A percentile compares a stretch with the other conserved stretches of the same genome.
These are phyloP conservation scores for Hagleromyces aurorensis DNA, from an alignment of 805 yeast species.

Conservation along the genomic window DNA sequence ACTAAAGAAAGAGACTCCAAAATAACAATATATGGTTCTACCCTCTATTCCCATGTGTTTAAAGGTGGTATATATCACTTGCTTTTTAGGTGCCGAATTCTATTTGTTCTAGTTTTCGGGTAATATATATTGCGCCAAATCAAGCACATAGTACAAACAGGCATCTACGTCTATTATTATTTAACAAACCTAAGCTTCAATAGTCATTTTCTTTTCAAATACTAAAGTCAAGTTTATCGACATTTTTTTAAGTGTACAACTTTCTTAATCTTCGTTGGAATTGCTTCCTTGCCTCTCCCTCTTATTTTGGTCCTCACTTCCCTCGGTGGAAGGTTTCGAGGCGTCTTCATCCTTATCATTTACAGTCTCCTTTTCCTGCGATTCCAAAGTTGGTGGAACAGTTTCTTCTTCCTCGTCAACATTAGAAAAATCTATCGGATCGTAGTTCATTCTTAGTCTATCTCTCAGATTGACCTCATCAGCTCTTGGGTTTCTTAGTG, in stretches of 20 bases:
- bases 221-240: no score
- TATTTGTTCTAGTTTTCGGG: background rate
- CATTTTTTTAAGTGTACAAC: no score
- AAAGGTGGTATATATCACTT: no score
- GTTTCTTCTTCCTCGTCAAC: slow-evolving; percentile 28
- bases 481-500: slow-evolving; percentile 56
- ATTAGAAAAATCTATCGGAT: slow-evolving; percentile 55
- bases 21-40: no score
- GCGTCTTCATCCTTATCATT: slow-evolving; percentile 3
- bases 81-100: no score
- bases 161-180: no score
- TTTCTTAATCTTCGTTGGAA: slow-evolving; percentile 3
- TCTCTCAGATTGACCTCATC: slow-evolving; percentile 52
- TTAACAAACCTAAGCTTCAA: no score
- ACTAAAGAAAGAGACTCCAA: no score
- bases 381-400: no score
- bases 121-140: background rate
- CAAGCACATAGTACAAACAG: background rate
- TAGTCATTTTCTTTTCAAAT: no score
- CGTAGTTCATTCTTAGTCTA: slow-evolving; percentile 49
- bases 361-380: slow-evolving; percentile 5
- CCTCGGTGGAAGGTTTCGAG: slow-evolving; percentile 1
- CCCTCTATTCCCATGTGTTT: no score
- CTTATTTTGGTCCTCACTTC: slow-evolving; percentile 2
- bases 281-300: slow-evolving; percentile 2